Evolutionary conservation across 495 filamentous ascomycete species (phyloP).

Genomic region (Glutinoglossum americanum): DNA sequence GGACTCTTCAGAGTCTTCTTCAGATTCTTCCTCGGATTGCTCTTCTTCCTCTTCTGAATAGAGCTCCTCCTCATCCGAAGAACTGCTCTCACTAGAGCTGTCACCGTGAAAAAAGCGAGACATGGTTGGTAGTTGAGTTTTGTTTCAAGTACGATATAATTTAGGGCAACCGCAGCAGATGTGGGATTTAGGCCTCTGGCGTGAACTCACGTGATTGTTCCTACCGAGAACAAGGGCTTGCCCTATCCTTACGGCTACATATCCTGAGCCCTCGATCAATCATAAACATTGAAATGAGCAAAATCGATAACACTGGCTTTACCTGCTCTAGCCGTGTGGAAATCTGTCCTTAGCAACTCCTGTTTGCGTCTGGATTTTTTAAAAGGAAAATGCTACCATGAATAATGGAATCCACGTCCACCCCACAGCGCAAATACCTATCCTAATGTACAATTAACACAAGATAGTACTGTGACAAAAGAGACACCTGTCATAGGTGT

Average conservation of each 20-base stretch:
- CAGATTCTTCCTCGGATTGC: slow-evolving; percentile 27
- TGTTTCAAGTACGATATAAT: background rate
- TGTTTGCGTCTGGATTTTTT: background rate
- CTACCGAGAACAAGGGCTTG: background rate
- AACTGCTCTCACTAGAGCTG: slow-evolving; percentile 66
- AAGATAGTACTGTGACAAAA: background rate
- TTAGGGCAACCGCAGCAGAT: background rate
- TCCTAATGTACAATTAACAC: background rate
- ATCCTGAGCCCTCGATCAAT: background rate
- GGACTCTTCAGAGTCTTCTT: slow-evolving; percentile 27
- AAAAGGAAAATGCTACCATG: background rate
- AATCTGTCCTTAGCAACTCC: background rate
- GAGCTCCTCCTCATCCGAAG: slow-evolving; percentile 24
- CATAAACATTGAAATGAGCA: background rate
- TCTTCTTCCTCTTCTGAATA: slow-evolving; percentile 9
- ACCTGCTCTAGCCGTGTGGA: background rate
- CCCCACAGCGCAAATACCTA: background rate
- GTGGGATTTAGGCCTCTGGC: background rate
- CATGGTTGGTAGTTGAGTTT: slow-evolving; percentile 26
- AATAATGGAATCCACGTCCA: background rate
- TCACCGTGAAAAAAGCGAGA: slow-evolving; percentile 96
- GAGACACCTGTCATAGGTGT: background rate
- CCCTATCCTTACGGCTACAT: background rate
- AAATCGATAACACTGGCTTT: background rate
- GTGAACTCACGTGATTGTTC: background rate